Evolutionary conservation across 768 basidiomycete species (phyloP), one percentile per base, ranked within the genome.

Genomic region (Boletus speciosus): DNA sequence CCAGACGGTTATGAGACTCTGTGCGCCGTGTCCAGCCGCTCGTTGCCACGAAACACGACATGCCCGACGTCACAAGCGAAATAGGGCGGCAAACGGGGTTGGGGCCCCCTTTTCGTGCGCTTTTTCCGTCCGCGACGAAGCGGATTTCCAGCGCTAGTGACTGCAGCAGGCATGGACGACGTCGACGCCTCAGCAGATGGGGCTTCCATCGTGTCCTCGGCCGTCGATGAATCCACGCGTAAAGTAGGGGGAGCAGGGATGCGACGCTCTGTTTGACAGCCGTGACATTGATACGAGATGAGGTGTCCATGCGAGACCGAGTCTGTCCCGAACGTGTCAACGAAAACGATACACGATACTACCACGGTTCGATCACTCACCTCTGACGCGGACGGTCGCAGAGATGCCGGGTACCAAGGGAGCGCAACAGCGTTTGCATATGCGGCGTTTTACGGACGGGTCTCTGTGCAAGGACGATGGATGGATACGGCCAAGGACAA

Each of bases 371-470:
- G 25, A 1, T 19, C 23, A 56, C 83, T 29, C 52, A 88, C 92
- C 69, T 71, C 83, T 83, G 8, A 88, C 70, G 3, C 90, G 82
- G 23, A 90, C 78, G 1, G 74, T 76, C 0, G 82, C 80, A 1
- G 87, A 85, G 1, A 79, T 58, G 12, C 92, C 92, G 0, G 90
- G 85, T 1, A 92, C 60, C 5, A 93, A 74, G 8, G 85, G 76
- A 0, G 74, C 66, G 52, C 80, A 76, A 63, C 92, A 95, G 2
- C 75, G 74, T 65, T 80, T 83, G 71, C 92, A 95, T 7, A 93
- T 61, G 2, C 85, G 82, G 11, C 92, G 84, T 66, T 94, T 95
- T n/a, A 94, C 78, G 1, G 80, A 73, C 0, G 92, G 91, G 66
- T 94, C 92, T 61, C 92, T 93, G 58, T 41, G 2, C 31, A 21